These are phyloP conservation scores for Fonsecaea monophora DNA, from an alignment of 2,329 filamentous ascomycete genomes.

Conservation along the genomic window DNA sequence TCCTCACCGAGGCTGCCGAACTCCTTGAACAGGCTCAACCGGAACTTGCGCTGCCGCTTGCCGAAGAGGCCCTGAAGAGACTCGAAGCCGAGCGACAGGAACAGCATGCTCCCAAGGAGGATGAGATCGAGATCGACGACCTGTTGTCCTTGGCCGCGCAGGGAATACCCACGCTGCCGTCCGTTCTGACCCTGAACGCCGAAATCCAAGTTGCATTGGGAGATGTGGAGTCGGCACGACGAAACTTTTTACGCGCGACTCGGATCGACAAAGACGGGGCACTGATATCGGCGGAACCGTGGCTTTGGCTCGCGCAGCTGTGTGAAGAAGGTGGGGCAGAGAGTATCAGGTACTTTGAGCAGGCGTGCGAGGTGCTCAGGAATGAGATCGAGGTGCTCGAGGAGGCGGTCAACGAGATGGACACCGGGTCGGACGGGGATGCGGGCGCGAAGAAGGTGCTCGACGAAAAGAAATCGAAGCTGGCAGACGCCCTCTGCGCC, in stretches of 20 bases:
- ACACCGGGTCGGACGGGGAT: not conserved
- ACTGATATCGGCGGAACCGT: constrained; percentile 63
- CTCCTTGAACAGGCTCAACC: constrained; percentile 66
- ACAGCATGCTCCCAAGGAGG: constrained; percentile 35
- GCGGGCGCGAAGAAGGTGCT: constrained; percentile 21
- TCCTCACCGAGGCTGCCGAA: constrained; percentile 63
- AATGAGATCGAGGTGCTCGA: constrained; percentile 48
- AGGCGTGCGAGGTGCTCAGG: constrained; percentile 73
- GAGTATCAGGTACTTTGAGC: constrained; percentile 68
- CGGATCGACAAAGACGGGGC: constrained; percentile 77
- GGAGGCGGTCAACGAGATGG: constrained; percentile 43
- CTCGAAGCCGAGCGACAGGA: constrained; percentile 40
- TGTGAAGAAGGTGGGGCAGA: constrained; percentile 68
- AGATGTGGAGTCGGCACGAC: constrained; percentile 75
- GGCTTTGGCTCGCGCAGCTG: constrained; percentile 81
- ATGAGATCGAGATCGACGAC: constrained; percentile 32
- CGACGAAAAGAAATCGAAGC: constrained; percentile 71
- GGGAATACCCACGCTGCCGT: constrained; percentile 38
- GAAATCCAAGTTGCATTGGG: constrained; percentile 84
- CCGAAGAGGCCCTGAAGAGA: constrained; percentile 58
- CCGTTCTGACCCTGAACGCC: constrained; percentile 76
- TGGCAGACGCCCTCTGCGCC: constrained; percentile 90
- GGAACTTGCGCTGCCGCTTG: constrained; percentile 62
- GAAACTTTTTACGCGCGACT: constrained; percentile 75
- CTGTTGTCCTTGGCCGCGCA: constrained; percentile 37